Evolutionary conservation across 2,329 filamentous ascomycete species (phyloP).

Genomic region (Didymella sp.): DNA sequence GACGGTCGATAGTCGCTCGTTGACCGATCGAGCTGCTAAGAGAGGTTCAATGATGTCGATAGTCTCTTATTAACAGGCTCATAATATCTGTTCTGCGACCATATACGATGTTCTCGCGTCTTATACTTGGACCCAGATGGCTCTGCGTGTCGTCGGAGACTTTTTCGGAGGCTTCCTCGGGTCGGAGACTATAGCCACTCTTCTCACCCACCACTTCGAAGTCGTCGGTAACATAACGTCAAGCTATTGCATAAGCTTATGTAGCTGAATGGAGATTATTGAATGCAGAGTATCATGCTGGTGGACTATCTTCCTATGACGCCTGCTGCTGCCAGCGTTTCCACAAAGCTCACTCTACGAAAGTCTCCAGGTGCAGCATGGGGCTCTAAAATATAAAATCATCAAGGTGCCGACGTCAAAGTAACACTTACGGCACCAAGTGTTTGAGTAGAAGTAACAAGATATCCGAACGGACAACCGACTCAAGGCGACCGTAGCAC

Average conservation of each 20-base stretch:
- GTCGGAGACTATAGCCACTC: background rate
- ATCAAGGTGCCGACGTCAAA: too few relatives aligned
- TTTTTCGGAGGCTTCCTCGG: slow-evolving; percentile 4
- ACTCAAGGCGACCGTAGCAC: background rate
- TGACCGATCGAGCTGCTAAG: background rate
- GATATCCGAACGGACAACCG: background rate
- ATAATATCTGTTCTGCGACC: background rate
- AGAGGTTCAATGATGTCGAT: background rate
- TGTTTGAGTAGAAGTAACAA: background rate
- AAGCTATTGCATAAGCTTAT: background rate
- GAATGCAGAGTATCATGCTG: background rate
- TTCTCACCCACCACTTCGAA: background rate
- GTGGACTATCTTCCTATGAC: background rate
- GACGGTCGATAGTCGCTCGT: background rate
- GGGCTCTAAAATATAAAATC: background rate
- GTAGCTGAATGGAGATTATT: background rate
- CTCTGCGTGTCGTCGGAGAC: slow-evolving; percentile 3
- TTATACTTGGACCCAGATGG: background rate
- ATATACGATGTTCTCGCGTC: background rate
- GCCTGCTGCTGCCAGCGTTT: background rate
- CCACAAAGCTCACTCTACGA: background rate
- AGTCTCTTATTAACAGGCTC: background rate
- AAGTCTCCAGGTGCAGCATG: background rate
- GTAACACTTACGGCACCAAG: background rate
- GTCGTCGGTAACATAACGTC: background rate